phyloP scores from a whole-genome alignment of 345 rosid species.

The Boechera divaricarpa region DNA sequence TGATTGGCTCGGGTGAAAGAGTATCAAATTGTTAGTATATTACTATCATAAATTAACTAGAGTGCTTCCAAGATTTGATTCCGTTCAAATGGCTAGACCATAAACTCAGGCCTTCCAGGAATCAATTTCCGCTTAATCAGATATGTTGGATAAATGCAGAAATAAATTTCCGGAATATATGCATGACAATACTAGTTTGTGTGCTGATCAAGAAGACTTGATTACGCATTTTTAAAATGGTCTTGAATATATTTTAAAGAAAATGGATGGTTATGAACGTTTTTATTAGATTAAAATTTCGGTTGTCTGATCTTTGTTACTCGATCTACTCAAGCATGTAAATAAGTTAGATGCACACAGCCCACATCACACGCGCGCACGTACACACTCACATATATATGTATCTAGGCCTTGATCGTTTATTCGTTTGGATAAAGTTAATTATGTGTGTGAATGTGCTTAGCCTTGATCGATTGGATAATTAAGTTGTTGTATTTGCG shows the following conservation, averaged over 20 bases:
- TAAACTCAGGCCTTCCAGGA: not conserved
- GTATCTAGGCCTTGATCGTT: not conserved
- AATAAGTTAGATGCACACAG: not conserved
- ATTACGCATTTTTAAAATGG: not conserved
- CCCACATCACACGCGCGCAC: too few relatives aligned
- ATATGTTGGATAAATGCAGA: not conserved
- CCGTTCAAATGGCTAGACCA: constrained; percentile 2
- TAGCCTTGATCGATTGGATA: too few relatives aligned
- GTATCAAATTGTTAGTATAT: not conserved
- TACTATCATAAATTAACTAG: not conserved
- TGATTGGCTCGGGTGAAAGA: constrained; percentile 31
- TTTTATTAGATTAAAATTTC: not conserved
- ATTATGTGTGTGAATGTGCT: too few relatives aligned
- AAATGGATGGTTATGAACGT: not conserved
- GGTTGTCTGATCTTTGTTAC: not conserved
- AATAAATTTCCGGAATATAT: too few relatives aligned
- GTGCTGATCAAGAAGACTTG: not conserved
- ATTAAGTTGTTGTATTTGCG: too few relatives aligned
- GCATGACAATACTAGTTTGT: too few relatives aligned
- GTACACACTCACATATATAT: not conserved
- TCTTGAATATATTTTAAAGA: not conserved
- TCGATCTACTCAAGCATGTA: not conserved
- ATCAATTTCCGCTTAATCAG: not conserved
- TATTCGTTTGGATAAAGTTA: not conserved
- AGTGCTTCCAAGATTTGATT: not conserved